Evolutionary conservation across 2,329 filamentous ascomycete species (phyloP), one percentile per base, ranked within the genome.

Genomic region (Rugonectria rugulosa): DNA sequence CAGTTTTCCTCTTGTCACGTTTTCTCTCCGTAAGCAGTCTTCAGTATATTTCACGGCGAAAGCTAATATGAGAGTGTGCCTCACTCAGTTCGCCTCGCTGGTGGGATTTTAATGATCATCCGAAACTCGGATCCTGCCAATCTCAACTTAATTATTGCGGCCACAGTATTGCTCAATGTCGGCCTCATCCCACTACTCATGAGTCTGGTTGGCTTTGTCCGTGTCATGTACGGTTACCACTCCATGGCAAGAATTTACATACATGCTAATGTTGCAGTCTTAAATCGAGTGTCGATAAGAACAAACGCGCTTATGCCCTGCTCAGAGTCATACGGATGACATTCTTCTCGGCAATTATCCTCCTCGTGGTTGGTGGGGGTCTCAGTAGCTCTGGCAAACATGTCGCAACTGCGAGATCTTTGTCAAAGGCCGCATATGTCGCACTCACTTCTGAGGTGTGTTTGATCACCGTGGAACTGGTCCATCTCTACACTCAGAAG

Each of bases 1-100:
- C 31, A 61, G 60, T 53, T 62, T 57, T 37, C 59, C 53, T 32
- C 47, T 51, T n/a, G 32, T 52, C 4, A 36, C 47, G 4, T 56
- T 56, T 17, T 42, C 47, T 14, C 23, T 56, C 4, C n/a, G 53
- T 52, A 20, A 15, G 42, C 44, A 14, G 17, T 29, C 34, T 24
- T 11, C 36, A 9, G 26, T 32, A 29, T 34, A 12, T 15, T 2
- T 10, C 2, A 11, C n/a, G 12, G 5, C 23, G 34, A 23, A 45
- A 32, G 1, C 4, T n/a, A 8, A 23, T 12, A 7, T 29, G 26
- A 29, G 26, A 29, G 7, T 12, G 7, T 7, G 7, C 7, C 8
- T 11, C 31, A 34, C 23, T 9, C 12, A 46, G 43, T 46, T 14
- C 29, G 43, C 6, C 19, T 46, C 24, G 14, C 14, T 11, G 43